phyloP scores from a whole-genome alignment of 2,329 filamentous ascomycete genomes.

The Dactylellina drechsleri region DNA sequence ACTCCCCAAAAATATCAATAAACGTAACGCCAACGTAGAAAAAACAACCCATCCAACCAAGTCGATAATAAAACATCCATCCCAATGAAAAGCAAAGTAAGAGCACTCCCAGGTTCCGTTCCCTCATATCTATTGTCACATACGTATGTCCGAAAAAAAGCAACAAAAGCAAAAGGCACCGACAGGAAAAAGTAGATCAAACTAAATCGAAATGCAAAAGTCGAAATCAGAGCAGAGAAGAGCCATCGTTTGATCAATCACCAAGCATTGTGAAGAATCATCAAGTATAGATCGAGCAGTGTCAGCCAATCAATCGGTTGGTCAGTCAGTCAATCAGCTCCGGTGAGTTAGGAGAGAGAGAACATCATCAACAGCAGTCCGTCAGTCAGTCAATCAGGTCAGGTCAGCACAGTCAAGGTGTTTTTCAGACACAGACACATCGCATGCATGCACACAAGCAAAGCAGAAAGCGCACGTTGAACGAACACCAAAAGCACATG shows the following conservation, averaged over 20 bases:
- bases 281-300: constrained; percentile 17
- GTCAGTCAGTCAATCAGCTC: constrained; percentile 13
- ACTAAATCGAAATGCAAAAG: constrained; percentile 1
- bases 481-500: constrained; percentile 17
- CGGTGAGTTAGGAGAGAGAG: constrained; percentile 1
- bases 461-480: constrained; percentile 3
- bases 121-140: constrained; percentile 28
- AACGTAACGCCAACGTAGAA: constrained; percentile 34
- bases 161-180: constrained; percentile 1
- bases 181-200: constrained; percentile 6
- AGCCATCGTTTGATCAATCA: constrained; percentile 17
- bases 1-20: constrained; percentile 31
- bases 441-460: background rate
- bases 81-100: constrained; percentile 45
- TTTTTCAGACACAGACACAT: background rate
- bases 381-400: background rate
- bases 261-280: constrained; percentile 33
- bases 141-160: background rate
- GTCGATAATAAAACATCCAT: constrained; percentile 35
- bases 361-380: constrained; percentile 10
- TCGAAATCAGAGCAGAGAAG: constrained; percentile 21
- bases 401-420: constrained; percentile 22
- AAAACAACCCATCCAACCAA: constrained; percentile 19
- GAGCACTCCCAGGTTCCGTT: constrained; percentile 45
- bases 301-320: constrained; percentile 23